phyloP scores from a whole-genome alignment of 164 flowering plant genomes.

The Platanus orientalis region DNA sequence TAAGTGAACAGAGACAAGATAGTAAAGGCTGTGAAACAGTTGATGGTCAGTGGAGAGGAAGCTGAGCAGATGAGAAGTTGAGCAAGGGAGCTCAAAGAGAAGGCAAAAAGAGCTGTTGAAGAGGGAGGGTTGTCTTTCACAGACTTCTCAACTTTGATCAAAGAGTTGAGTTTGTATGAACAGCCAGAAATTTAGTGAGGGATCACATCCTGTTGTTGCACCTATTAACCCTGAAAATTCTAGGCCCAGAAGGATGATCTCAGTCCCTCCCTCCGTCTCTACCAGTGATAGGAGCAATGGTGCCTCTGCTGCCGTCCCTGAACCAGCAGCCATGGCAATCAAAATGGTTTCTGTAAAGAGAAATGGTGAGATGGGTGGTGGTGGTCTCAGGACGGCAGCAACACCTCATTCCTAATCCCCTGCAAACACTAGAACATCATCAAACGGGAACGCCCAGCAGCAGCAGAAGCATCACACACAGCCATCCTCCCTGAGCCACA shows the following conservation, averaged over 20 bases:
- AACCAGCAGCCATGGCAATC: constrained; percentile 3
- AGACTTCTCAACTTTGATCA: no score
- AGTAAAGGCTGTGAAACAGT: no score
- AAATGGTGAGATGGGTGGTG: constrained; percentile 35
- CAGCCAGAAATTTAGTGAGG: no score
- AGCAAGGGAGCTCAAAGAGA: no score
- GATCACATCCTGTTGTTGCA: no score
- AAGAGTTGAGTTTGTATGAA: no score
- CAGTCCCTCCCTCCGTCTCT: constrained; percentile 69
- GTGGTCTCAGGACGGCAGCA: constrained; percentile 32
- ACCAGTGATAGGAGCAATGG: constrained; percentile 42
- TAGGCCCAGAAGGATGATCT: constrained; percentile 72
- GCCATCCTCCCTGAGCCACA: constrained; percentile 62
- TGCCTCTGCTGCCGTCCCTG: constrained; percentile 7
- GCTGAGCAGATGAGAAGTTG: no score
- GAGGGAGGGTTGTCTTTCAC: no score
- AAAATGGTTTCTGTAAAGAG: constrained; percentile 64
- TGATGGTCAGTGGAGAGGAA: no score
- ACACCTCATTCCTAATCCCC: constrained; percentile 88
- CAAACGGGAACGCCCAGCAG: constrained; percentile 15
- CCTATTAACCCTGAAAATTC: constrained; percentile 11
- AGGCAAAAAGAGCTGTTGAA: no score
- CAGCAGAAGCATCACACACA: no score
- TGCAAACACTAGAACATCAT: constrained; percentile 32
- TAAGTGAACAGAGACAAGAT: no score